Percentiles rank a stretch among this genome's conserved stretches.
phyloP scores from a whole-genome alignment of 768 basidiomycete genomes.

The Boletus sensibilis region DNA sequence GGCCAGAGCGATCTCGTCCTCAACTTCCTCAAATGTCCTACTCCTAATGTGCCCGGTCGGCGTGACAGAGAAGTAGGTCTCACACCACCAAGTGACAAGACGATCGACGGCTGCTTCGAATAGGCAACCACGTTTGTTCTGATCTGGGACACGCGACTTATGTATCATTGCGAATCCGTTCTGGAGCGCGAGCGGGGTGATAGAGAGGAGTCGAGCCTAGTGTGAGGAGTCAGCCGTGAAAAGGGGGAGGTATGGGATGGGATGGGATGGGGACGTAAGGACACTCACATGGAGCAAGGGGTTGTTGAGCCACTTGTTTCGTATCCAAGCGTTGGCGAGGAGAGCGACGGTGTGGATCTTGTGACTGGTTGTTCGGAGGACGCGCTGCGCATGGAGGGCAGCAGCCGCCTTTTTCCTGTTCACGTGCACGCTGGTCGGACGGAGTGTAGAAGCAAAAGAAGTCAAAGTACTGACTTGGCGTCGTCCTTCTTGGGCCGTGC shows the following conservation, averaged over 20 bases:
- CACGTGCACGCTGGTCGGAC: slow-evolving; percentile 32
- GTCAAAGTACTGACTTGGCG: slow-evolving; percentile 45
- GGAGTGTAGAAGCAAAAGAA: neutral
- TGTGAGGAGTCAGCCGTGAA: slow-evolving; percentile 5
- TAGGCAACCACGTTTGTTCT: slow-evolving; percentile 75
- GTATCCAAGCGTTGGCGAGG: slow-evolving; percentile 65
- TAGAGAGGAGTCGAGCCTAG: slow-evolving; percentile 85
- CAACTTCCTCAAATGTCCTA: slow-evolving; percentile 75
- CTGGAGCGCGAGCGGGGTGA: slow-evolving; percentile 79
- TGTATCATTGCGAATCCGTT: slow-evolving; percentile 79
- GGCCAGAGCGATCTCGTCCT: slow-evolving; percentile 34
- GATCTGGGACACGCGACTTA: slow-evolving; percentile 78
- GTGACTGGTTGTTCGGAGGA: slow-evolving; percentile 76
- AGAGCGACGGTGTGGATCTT: slow-evolving; percentile 87
- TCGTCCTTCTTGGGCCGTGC: slow-evolving; percentile 38
- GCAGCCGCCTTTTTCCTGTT: slow-evolving; percentile 40
- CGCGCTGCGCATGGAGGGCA: slow-evolving; percentile 63
- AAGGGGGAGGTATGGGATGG: neutral
- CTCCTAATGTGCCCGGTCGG: slow-evolving; percentile 69
- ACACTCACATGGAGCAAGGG: slow-evolving; percentile 71
- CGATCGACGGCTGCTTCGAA: slow-evolving; percentile 80
- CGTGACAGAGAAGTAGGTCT: slow-evolving; percentile 63
- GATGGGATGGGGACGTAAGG: neutral
- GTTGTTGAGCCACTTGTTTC: slow-evolving; percentile 87
- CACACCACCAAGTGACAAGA: slow-evolving; percentile 84